Conservation (phyloP, 495 filamentous ascomycete genomes). For the Podospora tetraspora region DNA sequence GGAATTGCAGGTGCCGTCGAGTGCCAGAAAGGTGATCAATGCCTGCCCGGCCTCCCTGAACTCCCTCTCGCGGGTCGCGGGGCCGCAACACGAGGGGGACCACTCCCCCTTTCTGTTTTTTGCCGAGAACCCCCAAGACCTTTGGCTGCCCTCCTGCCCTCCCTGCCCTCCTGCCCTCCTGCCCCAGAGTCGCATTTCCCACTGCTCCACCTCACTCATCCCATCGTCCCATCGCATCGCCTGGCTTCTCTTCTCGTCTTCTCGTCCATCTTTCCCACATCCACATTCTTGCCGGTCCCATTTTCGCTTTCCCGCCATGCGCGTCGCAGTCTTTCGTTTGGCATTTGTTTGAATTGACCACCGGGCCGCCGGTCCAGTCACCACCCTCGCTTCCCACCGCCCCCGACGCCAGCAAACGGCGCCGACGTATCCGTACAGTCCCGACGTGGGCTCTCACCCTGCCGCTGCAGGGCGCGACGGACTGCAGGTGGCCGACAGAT, state of each 20-base stretch:
- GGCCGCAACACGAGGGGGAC: background rate
- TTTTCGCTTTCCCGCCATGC: slow-evolving; percentile 9
- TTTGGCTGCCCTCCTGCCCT: background rate
- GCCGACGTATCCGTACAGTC: background rate
- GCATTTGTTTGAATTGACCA: slow-evolving; percentile 16
- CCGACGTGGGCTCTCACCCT: background rate
- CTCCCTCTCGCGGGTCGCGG: background rate
- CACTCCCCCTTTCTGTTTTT: slow-evolving; percentile 2
- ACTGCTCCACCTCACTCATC: background rate
- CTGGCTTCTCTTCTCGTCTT: background rate
- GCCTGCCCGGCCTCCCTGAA: background rate
- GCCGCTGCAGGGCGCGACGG: background rate
- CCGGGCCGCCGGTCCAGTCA: slow-evolving; percentile 18
- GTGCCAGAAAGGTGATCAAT: background rate
- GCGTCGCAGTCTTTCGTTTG: slow-evolving; percentile 29
- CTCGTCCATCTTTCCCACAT: slow-evolving; percentile 9
- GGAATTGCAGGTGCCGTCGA: background rate
- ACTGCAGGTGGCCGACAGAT: slow-evolving; percentile 19
- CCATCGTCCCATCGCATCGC: background rate
- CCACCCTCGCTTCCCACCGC: slow-evolving; percentile 3
- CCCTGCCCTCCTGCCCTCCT: background rate
- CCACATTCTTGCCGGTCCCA: slow-evolving; percentile 11
- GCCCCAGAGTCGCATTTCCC: background rate
- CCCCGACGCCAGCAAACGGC: background rate
- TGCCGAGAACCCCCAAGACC: background rate